A percentile compares a stretch with the other conserved stretches of the same genome.
These are phyloP conservation scores for Stephania cephalantha DNA, from an alignment of 164 flowering plant genomes.

Conservation along the genomic window DNA sequence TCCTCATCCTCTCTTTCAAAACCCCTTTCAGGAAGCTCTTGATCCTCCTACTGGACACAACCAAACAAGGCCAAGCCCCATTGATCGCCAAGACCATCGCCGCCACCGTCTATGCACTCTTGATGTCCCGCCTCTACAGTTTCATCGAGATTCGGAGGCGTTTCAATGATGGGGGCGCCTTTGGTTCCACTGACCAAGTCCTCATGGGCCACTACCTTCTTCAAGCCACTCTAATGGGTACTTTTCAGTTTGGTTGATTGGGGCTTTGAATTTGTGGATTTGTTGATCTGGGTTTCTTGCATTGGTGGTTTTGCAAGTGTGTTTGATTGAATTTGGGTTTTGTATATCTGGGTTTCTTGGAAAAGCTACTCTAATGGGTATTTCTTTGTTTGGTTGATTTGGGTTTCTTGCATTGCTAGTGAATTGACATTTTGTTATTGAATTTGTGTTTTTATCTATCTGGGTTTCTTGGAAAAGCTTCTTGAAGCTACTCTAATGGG, in stretches of 20 bases:
- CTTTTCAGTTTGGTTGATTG: background rate
- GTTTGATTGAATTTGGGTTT: no score
- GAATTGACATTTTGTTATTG: no score
- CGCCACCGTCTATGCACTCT: constrained; percentile 30
- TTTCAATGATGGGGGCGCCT: constrained; percentile 29
- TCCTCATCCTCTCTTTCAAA: constrained; percentile 51
- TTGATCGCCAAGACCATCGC: constrained; percentile 66
- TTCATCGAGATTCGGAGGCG: constrained; percentile 51
- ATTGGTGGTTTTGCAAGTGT: background rate
- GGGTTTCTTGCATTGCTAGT: no score
- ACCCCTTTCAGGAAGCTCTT: constrained; percentile 70
- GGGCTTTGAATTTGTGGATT: background rate
- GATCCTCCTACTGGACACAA: constrained; percentile 59
- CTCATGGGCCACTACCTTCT: constrained; percentile 61
- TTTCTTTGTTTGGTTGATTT: no score
- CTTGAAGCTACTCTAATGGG: no score
- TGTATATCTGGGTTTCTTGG: no score
- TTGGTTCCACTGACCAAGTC: constrained; percentile 81
- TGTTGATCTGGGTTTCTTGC: background rate
- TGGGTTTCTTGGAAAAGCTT: no score
- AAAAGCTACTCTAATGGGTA: no score
- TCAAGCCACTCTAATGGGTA: constrained; percentile 88
- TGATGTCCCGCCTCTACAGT: constrained; percentile 52
- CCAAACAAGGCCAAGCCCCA: constrained; percentile 76
- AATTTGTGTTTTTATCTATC: no score